Evolutionary conservation across 305 asterid species (phyloP), one percentile per base, ranked within the genome.

Genomic region (Plantago coronopus): DNA sequence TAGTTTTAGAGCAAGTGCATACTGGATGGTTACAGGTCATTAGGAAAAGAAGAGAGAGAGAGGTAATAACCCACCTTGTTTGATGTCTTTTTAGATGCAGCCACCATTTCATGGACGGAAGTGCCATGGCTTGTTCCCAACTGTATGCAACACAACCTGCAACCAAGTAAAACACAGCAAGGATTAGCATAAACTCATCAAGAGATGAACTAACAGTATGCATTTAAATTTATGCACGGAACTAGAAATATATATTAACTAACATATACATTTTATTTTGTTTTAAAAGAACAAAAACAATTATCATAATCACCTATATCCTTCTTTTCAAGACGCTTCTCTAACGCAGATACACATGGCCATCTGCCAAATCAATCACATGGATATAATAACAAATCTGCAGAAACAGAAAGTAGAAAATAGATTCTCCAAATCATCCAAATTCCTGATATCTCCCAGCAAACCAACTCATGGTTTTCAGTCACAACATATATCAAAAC

Each of bases 341-440:
- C 80, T 40, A 91, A 72, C 11, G 98, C 90, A 69, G 78, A 94
- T 56, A 91, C n/a, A n/a, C 89, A 59, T 91, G 98, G 49, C 98
- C 98, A 17, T 91, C 95, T 4, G 98, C 95, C 63, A 91, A 75
- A 79, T 91, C 98, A 94, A 89, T 81, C 19, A 91, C 98, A 73
- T 91, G 98, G 73, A 91, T 91, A 78, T 91, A 91, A 63, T 91
- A 96, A 60, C 98, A 82, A 38, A 91, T 69, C 98, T 91, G 83
- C 69, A 54, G 23, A 50, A 47, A 49, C 58, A 63, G 46, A 71
- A 67, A 67, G 38, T 47, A 16, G 96, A 83, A 73, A 91, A 88
- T 47, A 88, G 55, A 29, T 66, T 79, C 80, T 91, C 97, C 95
- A 88, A 75, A 74, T 91, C 96, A 53, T 86, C 88, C 77, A 62